Base-by-base conservation (phyloP, 2,329 filamentous ascomycete genomes). In the Phyllosticta citriasiana region DNA sequence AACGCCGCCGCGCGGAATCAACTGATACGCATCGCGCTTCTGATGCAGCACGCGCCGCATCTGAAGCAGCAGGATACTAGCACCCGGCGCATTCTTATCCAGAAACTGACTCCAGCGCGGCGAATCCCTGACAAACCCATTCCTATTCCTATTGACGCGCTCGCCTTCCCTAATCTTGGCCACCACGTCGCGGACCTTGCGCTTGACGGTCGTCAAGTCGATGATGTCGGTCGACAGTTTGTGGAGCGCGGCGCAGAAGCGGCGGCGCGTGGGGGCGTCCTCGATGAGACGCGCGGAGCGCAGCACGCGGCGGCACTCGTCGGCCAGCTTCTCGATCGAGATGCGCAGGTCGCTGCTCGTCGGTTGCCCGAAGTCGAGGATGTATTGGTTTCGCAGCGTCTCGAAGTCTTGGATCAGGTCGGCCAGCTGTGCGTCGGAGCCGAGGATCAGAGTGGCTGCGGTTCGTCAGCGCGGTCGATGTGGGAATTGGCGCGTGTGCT, bases 61-160 rank as follows among this genome's bases (percentile, higher is more conserved):
- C 10, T 35, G 35, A 24, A 30, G 16, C 40, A 35, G 9, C 8
- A 40, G 27, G n/a, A n/a, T n/a, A 6, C n/a, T 33, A 14, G 54
- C 10, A 12, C 24, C 24, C 10, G 26, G 54, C 16, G 57, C 52
- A 8, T 60, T 26, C 16, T 30, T 24, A 5, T 7, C 33, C 5
- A 60, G 35, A 9, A 55, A 60, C 50, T 35, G 58, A 14, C 19
- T 40, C 58, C 58, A 60, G 9, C 53, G 53, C 9, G 58, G 35
- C 2, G 55, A n/a, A 2, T 25, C 35, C 4, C 55, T 47, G 12
- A 47, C 14, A 6, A 47, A 47, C 12, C 40, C 40, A n/a, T 14
- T 47, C 40, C 40, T 47, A 7, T 4, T 5, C 4, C 14, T 16
- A 6, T 47, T 47, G 14, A 47, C n/a, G 4, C 40, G 40, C 5